Base-by-base conservation (phyloP, 148 eudicot genomes). In the Pouteria glomerata region DNA sequence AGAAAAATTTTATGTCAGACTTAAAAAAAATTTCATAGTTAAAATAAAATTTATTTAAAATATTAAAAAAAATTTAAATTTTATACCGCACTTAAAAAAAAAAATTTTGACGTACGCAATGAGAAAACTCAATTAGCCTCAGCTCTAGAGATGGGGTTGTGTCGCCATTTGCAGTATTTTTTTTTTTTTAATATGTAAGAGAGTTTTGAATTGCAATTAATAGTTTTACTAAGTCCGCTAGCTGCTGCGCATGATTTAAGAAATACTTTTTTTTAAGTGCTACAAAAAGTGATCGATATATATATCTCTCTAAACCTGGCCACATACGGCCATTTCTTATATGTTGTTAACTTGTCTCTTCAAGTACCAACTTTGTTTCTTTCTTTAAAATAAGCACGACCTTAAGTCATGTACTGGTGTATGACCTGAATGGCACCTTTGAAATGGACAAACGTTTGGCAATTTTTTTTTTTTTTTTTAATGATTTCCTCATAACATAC, bases 381-480 rank as follows among this genome's bases (percentile, higher is more conserved):
- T 70, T 11, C 48, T 52, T 76, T 44, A 15, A 56, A 48, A 31
- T 19, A 45, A 26, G 8, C 18, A 8, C 27, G 50, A 41, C 41
- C 35, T 73, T 48, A 56, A 60, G 52, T 66, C 35, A 73, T 42
- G n/a, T n/a, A n/a, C n/a, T 69, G 19, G 53, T 59, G 44, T 60
- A 34, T 66, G 78, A 77, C 78, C 66, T 70, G 76, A 77, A 77
- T 70, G 78, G 81, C 68, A 77, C 75, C 81, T 70, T 73, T 51
- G 69, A 70, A 76, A 65, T 66, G 16, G 67, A 76, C 70, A 53
- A 5, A 63, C 60, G 21, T 65, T 35, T 57, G 27, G 23, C 63
- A 65, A 57, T 77, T 58, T 80, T n/a, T n/a, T n/a, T n/a, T n/a
- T n/a, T n/a, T n/a, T n/a, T 52, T 21, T 68, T 0, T 42, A 61